Evolutionary conservation across 805 yeast species (phyloP).

Genomic region (Starmerella sp.): DNA sequence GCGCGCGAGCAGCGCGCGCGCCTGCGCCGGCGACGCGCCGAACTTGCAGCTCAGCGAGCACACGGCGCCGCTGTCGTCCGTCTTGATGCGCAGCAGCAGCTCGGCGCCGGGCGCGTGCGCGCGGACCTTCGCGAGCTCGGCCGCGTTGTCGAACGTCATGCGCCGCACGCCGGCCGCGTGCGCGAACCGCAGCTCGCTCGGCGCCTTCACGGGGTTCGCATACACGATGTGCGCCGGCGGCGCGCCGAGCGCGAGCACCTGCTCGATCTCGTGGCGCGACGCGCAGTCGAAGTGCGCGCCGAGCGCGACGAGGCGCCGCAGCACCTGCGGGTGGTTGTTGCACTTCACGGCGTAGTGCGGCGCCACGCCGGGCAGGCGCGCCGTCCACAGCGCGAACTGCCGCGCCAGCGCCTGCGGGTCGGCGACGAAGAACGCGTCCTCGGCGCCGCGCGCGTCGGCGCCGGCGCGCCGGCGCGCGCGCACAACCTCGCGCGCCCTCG

Average conservation of each 20-base stretch:
- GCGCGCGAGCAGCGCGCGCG: constrained; percentile 42
- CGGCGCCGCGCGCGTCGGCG: constrained; percentile 25
- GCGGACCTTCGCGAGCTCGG: constrained; percentile 67
- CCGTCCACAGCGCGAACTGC: constrained; percentile 52
- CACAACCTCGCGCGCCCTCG: background rate
- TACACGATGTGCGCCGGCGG: constrained; percentile 60
- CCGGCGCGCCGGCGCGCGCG: constrained; percentile 1
- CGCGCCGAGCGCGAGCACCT: constrained; percentile 40
- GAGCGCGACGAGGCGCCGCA: constrained; percentile 43
- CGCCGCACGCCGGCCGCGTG: constrained; percentile 41
- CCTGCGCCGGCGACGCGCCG: constrained; percentile 59
- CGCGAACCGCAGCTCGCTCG: constrained; percentile 68
- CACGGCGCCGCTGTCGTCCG: constrained; percentile 80
- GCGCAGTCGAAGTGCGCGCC: constrained; percentile 91
- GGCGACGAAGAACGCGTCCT: constrained; percentile 79
- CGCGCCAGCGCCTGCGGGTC: constrained; percentile 65
- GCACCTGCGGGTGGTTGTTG: constrained; percentile 57
- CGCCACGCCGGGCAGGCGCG: constrained; percentile 55
- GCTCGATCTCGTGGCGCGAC: constrained; percentile 69
- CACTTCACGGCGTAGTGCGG: constrained; percentile 96
- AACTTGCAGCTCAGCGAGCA: constrained; percentile 81
- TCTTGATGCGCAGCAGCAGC: constrained; percentile 67
- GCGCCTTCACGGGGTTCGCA: constrained; percentile 92
- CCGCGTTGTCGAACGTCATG: constrained; percentile 83
- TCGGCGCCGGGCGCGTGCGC: constrained; percentile 57